Evolutionary conservation across 1,284 basidiomycete genomes (phyloP).

Genomic region (Rhodotorula sp.): DNA sequence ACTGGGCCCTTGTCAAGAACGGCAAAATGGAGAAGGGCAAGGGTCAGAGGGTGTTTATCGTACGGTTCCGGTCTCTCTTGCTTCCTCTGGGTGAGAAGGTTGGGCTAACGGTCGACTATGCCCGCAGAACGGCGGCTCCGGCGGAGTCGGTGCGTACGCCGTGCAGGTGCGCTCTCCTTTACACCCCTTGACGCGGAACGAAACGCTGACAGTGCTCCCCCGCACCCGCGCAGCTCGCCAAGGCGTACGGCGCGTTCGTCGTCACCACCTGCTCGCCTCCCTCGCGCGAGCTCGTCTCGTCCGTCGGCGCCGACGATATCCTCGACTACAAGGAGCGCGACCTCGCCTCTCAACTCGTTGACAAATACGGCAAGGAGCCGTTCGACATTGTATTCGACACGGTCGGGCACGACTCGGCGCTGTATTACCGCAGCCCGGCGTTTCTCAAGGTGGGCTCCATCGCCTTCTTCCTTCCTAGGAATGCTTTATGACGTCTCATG

Average conservation of each 20-base stretch:
- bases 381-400: conserved; percentile 45
- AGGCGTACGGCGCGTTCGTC: conserved; percentile 62
- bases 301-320: conserved; percentile 57
- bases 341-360: conserved; percentile 56
- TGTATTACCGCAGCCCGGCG: conserved; percentile 41
- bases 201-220: not conserved
- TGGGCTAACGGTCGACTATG: fast-evolving
- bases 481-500: not conserved
- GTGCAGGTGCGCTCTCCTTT: conserved; percentile 50
- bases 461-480: too few relatives aligned
- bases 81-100: fast-evolving
- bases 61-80: not conserved
- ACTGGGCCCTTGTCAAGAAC: conserved; percentile 59
- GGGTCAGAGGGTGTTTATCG: conserved; percentile 57
- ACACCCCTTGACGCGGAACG: not conserved
- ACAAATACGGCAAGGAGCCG: conserved; percentile 47
- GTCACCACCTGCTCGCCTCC: conserved; percentile 60
- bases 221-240: conserved; percentile 59
- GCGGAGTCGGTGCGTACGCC: conserved; percentile 64
- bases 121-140: conserved; percentile 63
- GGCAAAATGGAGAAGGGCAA: conserved; percentile 49
- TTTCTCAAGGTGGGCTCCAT: conserved; percentile 41
- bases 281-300: conserved; percentile 57
- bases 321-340: conserved; percentile 63
- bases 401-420: conserved; percentile 26